Percentiles rank a stretch among this genome's conserved stretches.
Evolutionary conservation across 2,329 filamentous ascomycete species (phyloP).

Genomic region (Coniella vitis): DNA sequence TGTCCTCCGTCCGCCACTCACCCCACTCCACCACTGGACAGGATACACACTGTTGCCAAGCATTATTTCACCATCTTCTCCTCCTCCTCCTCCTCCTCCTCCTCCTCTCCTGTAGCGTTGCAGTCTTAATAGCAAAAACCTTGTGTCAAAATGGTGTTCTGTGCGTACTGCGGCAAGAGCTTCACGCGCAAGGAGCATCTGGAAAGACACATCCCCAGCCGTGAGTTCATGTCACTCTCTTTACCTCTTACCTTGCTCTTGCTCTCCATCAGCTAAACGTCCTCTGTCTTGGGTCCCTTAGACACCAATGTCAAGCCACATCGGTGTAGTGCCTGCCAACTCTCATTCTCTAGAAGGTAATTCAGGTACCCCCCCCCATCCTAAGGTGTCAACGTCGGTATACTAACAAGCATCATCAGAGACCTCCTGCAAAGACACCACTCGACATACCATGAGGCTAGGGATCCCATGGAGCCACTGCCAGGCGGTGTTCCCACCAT

Average conservation of each 20-base stretch:
- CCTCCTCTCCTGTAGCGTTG: conserved; percentile 3
- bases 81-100: no score
- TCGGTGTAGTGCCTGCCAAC: conserved; percentile 40
- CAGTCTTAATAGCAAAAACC: conserved; percentile 9
- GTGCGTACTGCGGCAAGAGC: conserved; percentile 46
- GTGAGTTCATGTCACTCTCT: conserved; percentile 31
- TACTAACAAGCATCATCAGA: conserved; percentile 23
- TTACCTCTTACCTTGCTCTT: not conserved
- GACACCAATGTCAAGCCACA: conserved; percentile 51
- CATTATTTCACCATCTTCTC: no score
- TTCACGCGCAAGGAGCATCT: conserved; percentile 51
- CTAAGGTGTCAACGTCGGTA: not conserved
- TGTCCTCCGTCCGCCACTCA: no score
- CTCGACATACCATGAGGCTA: conserved; percentile 43
- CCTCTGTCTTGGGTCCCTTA: conserved; percentile 21
- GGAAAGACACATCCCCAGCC: conserved; percentile 47
- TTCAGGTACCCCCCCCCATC: conserved; percentile 9
- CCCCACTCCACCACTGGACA: no score
- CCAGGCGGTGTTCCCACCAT: conserved; percentile 37
- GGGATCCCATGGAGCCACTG: conserved; percentile 38
- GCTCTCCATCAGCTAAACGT: conserved; percentile 10
- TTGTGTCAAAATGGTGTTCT: conserved; percentile 35
- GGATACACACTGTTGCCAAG: conserved; percentile 4
- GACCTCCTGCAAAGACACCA: conserved; percentile 46
- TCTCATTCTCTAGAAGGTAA: conserved; percentile 44